A percentile compares a stretch with the other conserved stretches of the same genome.
Conservation (phyloP, 495 filamentous ascomycete species). For the Durotheca rogersii region DNA sequence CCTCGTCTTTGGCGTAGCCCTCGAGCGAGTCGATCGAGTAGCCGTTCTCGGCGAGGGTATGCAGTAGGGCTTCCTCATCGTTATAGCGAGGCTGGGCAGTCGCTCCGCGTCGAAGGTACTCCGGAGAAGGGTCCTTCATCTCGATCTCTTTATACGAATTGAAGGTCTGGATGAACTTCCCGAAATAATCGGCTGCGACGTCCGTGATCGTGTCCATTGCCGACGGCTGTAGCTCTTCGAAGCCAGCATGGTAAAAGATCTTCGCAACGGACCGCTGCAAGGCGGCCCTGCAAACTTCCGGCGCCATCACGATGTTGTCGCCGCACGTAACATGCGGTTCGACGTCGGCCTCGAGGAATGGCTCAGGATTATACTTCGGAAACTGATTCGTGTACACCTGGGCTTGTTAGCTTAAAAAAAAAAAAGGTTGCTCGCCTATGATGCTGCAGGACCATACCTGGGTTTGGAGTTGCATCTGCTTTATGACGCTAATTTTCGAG, state of each 20-base stretch:
- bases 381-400: conserved; percentile 98
- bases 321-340: conserved; percentile 84
- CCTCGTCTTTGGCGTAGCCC: conserved; percentile 87
- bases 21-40: conserved; percentile 80
- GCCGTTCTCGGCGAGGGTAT: conserved; percentile 79
- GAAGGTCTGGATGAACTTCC: conserved; percentile 74
- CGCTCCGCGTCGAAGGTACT: conserved; percentile 15
- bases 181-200: conserved; percentile 85
- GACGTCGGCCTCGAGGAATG: conserved; percentile 82
- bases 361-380: conserved; percentile 91
- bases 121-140: conserved; percentile 54
- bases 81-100: conserved; percentile 64
- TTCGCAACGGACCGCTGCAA: conserved; percentile 89
- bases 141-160: conserved; percentile 81
- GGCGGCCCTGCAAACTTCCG: conserved; percentile 74
- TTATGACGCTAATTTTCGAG: conserved; percentile 94
- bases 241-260: conserved; percentile 94
- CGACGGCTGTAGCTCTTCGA: conserved; percentile 95
- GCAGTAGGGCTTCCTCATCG: conserved; percentile 80
- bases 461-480: conserved; percentile 98
- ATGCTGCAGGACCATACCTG: conserved; percentile 60
- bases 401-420: conserved; percentile 18
- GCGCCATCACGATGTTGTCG: conserved; percentile 80
- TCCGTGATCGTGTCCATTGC: conserved; percentile 90
- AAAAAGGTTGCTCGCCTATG: neutral